A percentile compares a stretch with the other conserved stretches of the same genome.
phyloP scores from a whole-genome alignment of 2,329 filamentous ascomycete species.

The Colletotrichum tamarilloi region DNA sequence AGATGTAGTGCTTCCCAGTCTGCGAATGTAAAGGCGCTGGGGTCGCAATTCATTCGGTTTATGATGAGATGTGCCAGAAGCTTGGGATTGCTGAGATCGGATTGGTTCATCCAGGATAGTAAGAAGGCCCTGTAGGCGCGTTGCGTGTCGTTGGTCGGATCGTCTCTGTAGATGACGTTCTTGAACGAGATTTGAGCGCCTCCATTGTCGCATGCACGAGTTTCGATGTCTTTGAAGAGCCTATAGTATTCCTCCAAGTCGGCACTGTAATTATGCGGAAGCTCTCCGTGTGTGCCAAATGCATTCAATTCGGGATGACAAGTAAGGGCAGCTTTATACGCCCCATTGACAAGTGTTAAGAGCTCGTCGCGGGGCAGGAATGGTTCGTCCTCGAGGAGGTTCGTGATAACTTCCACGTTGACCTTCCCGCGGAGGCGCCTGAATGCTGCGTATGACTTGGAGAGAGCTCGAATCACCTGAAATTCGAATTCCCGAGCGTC shows the following conservation, averaged over 20 bases:
- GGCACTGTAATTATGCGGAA: not conserved
- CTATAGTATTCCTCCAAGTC: not conserved
- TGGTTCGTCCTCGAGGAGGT: not conserved
- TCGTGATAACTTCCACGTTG: not conserved
- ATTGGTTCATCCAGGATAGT: not conserved
- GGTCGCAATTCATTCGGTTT: not conserved
- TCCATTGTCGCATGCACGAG: not conserved
- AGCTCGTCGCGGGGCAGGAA: not conserved
- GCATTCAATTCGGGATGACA: not conserved
- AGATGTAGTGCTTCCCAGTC: not conserved
- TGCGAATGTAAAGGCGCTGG: not conserved
- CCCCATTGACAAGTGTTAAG: not conserved
- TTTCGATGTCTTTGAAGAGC: not conserved
- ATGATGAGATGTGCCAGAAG: not conserved
- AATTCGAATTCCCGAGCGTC: not conserved
- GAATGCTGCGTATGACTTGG: not conserved
- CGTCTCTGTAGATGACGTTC: not conserved
- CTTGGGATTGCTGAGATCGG: not conserved
- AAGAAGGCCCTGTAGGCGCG: not conserved
- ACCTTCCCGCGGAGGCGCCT: not conserved
- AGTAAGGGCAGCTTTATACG: not conserved
- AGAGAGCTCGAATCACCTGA: not conserved
- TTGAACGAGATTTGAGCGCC: not conserved
- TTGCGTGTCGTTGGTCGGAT: not conserved
- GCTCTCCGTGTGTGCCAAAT: not conserved